Conservation (phyloP, 2,329 filamentous ascomycete genomes). For the Aspergillus eucalypticola region DNA sequence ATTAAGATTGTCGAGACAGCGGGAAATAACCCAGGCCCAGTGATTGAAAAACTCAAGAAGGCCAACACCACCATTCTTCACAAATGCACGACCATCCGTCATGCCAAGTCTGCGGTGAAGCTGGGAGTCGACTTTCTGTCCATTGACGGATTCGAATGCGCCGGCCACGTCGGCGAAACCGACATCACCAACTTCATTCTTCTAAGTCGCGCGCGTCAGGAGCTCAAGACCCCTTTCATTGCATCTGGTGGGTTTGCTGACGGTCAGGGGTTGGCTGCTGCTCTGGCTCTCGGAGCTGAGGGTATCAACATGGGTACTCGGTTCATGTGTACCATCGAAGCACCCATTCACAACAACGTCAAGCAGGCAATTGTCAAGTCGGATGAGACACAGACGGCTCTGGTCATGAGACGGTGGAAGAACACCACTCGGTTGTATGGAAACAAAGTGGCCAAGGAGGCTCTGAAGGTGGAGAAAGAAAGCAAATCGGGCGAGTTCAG, state of each 20-base stretch:
- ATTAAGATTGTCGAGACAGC: slow-evolving; percentile 90
- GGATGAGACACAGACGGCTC: slow-evolving; percentile 84
- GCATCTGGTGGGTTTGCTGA: slow-evolving; percentile 95
- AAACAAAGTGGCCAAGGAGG: slow-evolving; percentile 83
- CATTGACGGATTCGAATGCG: slow-evolving; percentile 98
- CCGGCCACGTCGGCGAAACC: slow-evolving; percentile 62
- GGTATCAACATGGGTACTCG: slow-evolving; percentile 98
- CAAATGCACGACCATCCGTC: slow-evolving; percentile 96
- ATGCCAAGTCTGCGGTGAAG: slow-evolving; percentile 87
- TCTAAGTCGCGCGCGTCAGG: slow-evolving; percentile 79
- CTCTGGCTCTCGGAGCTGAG: slow-evolving; percentile 83
- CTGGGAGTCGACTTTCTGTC: slow-evolving; percentile 94
- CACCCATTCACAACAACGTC: slow-evolving; percentile 89
- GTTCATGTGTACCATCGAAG: slow-evolving; percentile 95
- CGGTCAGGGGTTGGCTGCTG: slow-evolving; percentile 87
- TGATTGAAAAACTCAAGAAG: slow-evolving; percentile 85
- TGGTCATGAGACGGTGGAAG: slow-evolving; percentile 85
- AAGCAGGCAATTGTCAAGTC: slow-evolving; percentile 89
- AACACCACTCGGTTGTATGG: slow-evolving; percentile 87
- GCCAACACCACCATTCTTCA: slow-evolving; percentile 79
- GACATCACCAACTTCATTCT: slow-evolving; percentile 63
- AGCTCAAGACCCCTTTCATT: slow-evolving; percentile 85
- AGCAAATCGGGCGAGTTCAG: slow-evolving; percentile 83
- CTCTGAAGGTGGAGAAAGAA: slow-evolving; percentile 78
- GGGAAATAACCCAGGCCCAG: slow-evolving; percentile 83